phyloP scores from a whole-genome alignment of 306 rosid genomes.

The Vachellia collinsii region DNA sequence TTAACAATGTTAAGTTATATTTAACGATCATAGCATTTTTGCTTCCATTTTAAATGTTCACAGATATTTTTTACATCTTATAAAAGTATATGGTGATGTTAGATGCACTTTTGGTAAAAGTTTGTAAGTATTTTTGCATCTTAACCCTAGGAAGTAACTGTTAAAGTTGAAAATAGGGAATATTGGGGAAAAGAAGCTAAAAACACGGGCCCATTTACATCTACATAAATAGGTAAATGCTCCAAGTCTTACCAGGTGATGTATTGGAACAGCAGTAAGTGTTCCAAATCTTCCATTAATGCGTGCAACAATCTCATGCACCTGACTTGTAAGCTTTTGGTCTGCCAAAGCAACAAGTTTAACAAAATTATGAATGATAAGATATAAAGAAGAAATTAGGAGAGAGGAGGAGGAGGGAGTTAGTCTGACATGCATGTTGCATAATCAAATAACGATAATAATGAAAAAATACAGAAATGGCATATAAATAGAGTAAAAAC shows the following conservation, averaged over 20 bases:
- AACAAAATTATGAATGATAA: background rate
- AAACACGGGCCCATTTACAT: background rate
- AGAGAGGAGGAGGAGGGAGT: slow-evolving; percentile 3
- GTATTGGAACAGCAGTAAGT: slow-evolving; percentile 93
- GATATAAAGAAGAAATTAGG: slow-evolving; percentile 6
- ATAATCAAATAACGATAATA: slow-evolving; percentile 1
- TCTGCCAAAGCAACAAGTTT: slow-evolving; percentile 54
- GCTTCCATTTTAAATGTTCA: too few relatives aligned
- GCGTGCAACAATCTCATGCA: slow-evolving; percentile 98
- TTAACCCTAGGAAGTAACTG: background rate
- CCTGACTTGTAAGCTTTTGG: slow-evolving; percentile 96
- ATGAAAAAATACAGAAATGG: background rate
- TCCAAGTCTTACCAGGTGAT: slow-evolving; percentile 81
- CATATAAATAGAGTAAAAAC: background rate
- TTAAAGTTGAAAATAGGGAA: background rate
- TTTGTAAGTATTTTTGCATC: too few relatives aligned
- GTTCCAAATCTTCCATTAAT: slow-evolving; percentile 98
- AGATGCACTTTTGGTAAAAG: too few relatives aligned
- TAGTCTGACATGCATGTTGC: slow-evolving; percentile 6
- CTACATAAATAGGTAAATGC: background rate
- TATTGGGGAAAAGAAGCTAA: background rate
- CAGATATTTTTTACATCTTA: too few relatives aligned
- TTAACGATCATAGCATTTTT: too few relatives aligned
- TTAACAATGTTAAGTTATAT: too few relatives aligned
- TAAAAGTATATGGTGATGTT: too few relatives aligned